A percentile compares a stretch with the other conserved stretches of the same genome.
These are phyloP conservation scores for Corchorus capsularis DNA, from an alignment of 345 rosid species.

Conservation along the genomic window DNA sequence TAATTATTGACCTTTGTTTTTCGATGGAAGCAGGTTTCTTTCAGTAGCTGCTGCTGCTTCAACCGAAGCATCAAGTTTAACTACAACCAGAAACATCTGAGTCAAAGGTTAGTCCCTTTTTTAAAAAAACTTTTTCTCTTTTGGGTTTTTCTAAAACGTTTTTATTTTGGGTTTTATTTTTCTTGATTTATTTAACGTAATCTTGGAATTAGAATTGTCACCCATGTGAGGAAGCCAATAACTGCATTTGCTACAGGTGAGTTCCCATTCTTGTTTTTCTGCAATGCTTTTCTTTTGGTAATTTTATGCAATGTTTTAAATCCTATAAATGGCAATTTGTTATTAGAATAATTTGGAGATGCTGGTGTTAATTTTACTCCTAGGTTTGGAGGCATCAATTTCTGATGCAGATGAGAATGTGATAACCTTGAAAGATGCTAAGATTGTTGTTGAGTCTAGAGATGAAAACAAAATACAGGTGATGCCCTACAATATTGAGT, in stretches of 20 bases:
- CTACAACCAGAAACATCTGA: neutral
- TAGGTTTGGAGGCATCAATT: conserved; percentile 57
- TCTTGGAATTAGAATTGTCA: conserved; percentile 12
- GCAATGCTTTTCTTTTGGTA: too few species aligned
- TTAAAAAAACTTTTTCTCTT: neutral
- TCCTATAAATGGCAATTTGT: neutral
- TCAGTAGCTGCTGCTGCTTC: conserved; percentile 12
- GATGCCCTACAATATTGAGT: neutral
- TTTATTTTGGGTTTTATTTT: neutral
- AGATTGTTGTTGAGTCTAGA: conserved; percentile 48
- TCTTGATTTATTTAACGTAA: neutral
- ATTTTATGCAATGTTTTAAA: too few species aligned
- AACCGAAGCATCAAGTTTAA: neutral
- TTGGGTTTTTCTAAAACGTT: neutral
- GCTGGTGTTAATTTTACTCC: neutral
- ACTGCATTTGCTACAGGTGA: conserved; percentile 54
- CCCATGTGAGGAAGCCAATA: conserved; percentile 33
- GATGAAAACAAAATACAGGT: conserved; percentile 56
- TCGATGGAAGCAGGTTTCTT: conserved; percentile 10
- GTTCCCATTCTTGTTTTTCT: neutral
- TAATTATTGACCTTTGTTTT: neutral
- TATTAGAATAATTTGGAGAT: neutral
- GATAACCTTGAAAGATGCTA: conserved; percentile 48
- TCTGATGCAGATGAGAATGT: conserved; percentile 41
- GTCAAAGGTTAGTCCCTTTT: neutral